These are phyloP conservation scores for Borealophlyctis nickersoniae DNA, from an alignment of 192 early-diverging fungal species.

Conservation along the genomic window DNA sequence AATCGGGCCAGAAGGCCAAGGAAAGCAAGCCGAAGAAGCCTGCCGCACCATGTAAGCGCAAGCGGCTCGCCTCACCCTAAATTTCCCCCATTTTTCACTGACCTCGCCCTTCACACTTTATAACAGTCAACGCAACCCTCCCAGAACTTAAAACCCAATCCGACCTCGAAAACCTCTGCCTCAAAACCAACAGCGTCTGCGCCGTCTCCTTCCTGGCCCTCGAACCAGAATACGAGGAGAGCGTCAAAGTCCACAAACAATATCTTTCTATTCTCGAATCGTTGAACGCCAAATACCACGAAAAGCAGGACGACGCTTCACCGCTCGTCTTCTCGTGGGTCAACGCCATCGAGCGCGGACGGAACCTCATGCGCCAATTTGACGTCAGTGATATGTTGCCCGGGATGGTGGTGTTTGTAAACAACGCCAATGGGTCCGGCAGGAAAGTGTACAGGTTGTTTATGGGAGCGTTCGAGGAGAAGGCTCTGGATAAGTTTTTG, in stretches of 20 bases:
- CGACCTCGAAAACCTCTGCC: slow-evolving; percentile 48
- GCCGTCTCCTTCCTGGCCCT: slow-evolving; percentile 48
- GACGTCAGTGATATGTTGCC: slow-evolving; percentile 47
- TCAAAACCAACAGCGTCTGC: slow-evolving; percentile 37
- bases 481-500: slow-evolving; percentile 38
- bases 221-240: slow-evolving; percentile 42
- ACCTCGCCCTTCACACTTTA: background rate
- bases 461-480: slow-evolving; percentile 47
- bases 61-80: background rate
- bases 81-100: background rate
- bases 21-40: slow-evolving; percentile 30
- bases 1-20: slow-evolving; percentile 17
- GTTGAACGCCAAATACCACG: slow-evolving; percentile 36
- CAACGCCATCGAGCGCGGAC: slow-evolving; percentile 30
- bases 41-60: slow-evolving; percentile 3
- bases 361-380: slow-evolving; percentile 43
- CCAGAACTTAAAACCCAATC: slow-evolving; percentile 46
- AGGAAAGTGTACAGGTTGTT: slow-evolving; percentile 45
- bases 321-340: slow-evolving; percentile 40
- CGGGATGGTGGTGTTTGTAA: slow-evolving; percentile 35
- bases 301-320: slow-evolving; percentile 22
- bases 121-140: slow-evolving; percentile 31
- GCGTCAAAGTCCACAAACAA: slow-evolving; percentile 28
- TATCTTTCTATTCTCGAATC: slow-evolving; percentile 29
- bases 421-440: slow-evolving; percentile 2